A percentile compares a stretch with the other conserved stretches of the same genome.
Evolutionary conservation across 73 alveolate species (phyloP).

Genomic region (Breviolum minutum): DNA sequence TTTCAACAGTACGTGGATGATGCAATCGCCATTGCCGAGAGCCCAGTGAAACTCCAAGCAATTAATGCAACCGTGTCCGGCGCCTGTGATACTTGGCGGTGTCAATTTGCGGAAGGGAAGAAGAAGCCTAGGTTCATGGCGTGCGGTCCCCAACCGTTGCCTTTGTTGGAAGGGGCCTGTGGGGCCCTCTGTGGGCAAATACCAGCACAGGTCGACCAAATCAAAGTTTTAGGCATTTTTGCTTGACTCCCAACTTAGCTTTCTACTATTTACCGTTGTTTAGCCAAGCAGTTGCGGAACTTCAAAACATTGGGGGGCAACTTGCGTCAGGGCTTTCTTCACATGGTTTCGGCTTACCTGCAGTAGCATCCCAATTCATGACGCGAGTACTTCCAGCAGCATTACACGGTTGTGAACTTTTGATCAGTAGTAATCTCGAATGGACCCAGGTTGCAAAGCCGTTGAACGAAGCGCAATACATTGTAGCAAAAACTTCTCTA

Average conservation of each 20-base stretch:
- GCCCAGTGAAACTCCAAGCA: not conserved
- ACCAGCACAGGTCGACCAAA: not conserved
- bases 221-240: not conserved
- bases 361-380: not conserved
- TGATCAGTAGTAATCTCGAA: not conserved
- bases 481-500: not conserved
- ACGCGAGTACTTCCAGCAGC: not conserved
- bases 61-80: not conserved
- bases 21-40: not conserved
- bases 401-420: not conserved
- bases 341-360: not conserved
- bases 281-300: not conserved
- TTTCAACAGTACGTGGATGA: not conserved
- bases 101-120: not conserved
- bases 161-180: not conserved
- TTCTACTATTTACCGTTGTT: not conserved
- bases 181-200: not conserved
- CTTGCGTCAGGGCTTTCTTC: not conserved
- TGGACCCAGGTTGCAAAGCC: not conserved
- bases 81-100: not conserved
- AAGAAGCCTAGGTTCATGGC: not conserved
- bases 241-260: not conserved
- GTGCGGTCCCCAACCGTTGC: not conserved
- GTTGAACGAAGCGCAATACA: conserved; percentile 2
- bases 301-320: not conserved